Percentiles rank a stretch among this genome's conserved stretches.
Evolutionary conservation across 345 rosid species (phyloP).

Genomic region (Physaria fendleri): DNA sequence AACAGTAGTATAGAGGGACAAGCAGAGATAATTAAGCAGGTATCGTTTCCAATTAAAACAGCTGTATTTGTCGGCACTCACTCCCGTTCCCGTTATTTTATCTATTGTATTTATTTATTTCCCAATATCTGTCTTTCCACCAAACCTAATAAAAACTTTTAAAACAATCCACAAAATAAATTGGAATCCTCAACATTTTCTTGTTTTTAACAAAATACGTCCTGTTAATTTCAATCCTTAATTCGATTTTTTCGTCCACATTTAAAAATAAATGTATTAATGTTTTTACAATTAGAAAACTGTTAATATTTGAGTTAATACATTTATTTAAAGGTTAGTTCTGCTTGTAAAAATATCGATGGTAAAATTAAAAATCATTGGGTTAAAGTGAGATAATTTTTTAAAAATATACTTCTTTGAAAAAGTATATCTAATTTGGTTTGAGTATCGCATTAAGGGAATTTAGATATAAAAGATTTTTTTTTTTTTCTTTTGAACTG

Average conservation of each 20-base stretch:
- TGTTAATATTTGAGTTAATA: background rate
- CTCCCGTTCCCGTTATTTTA: no score
- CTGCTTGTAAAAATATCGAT: no score
- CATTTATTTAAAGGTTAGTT: no score
- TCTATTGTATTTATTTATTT: conserved; percentile 6
- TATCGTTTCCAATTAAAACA: conserved; percentile 21
- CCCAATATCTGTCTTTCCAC: conserved; percentile 2
- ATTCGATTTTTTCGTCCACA: no score
- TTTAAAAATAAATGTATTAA: background rate
- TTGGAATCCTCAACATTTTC: background rate
- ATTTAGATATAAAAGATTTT: no score
- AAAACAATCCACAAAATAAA: background rate
- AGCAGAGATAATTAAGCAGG: conserved; percentile 18
- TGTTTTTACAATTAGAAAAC: background rate
- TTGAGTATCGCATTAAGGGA: no score
- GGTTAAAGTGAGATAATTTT: no score
- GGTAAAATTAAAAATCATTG: no score
- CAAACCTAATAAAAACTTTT: background rate
- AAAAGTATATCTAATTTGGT: no score
- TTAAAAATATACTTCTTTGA: no score
- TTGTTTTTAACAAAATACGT: background rate
- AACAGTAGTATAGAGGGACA: conserved; percentile 16
- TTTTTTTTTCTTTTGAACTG: no score
- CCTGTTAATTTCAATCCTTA: background rate
- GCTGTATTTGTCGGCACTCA: conserved; percentile 32